Conservation (phyloP, 495 filamentous ascomycete species). For the Aspergillus cavernicola region DNA sequence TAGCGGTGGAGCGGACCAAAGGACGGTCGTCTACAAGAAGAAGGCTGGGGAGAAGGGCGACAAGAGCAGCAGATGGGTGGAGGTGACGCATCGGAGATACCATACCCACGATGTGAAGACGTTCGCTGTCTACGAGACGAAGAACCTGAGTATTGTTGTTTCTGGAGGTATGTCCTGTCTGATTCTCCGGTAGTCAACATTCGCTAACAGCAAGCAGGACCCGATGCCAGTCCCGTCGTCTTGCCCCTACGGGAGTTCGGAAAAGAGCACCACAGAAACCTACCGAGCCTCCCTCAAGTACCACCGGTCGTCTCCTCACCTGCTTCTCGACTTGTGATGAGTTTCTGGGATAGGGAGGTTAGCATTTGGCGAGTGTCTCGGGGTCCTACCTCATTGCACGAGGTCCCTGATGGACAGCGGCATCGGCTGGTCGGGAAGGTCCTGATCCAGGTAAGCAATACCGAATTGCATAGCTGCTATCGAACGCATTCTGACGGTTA, state of each 20-base stretch:
- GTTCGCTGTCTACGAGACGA: constrained; percentile 85
- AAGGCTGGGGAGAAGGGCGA: constrained; percentile 51
- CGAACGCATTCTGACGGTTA: background rate
- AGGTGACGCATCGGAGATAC: constrained; percentile 74
- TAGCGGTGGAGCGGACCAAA: constrained; percentile 86
- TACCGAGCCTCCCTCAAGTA: constrained; percentile 77
- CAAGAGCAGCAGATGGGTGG: constrained; percentile 68
- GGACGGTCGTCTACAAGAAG: constrained; percentile 73
- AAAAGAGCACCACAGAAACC: constrained; percentile 71
- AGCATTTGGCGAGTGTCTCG: constrained; percentile 70
- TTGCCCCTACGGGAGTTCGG: constrained; percentile 76
- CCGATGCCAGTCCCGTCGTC: constrained; percentile 78
- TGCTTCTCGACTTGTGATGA: constrained; percentile 68
- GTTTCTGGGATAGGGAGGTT: constrained; percentile 90
- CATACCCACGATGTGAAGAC: constrained; percentile 94
- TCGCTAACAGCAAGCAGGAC: constrained; percentile 55
- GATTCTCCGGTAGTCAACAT: background rate
- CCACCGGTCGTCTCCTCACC: constrained; percentile 66
- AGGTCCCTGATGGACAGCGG: constrained; percentile 43
- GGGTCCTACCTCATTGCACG: constrained; percentile 38
- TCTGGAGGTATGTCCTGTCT: constrained; percentile 68
- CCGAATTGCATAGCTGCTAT: background rate
- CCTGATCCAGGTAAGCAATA: constrained; percentile 50
- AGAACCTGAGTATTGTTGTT: constrained; percentile 76
- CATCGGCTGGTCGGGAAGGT: constrained; percentile 64